Conservation (phyloP, 768 basidiomycete species). For the Pulveroboletus frians region DNA sequence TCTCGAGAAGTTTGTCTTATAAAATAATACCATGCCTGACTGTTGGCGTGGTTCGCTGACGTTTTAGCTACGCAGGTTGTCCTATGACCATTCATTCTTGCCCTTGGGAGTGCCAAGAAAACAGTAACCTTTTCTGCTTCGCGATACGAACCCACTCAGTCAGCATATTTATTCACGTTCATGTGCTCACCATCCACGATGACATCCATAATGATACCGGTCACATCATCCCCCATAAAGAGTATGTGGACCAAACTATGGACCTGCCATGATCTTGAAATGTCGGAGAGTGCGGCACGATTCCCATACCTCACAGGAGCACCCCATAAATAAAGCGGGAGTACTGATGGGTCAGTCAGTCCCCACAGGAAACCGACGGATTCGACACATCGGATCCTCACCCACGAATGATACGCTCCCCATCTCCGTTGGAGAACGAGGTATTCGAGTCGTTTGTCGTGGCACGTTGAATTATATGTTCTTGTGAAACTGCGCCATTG, state of each 20-base stretch:
- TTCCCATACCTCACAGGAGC: not conserved
- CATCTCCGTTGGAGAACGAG: slow-evolving; percentile 64
- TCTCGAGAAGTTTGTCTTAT: no score
- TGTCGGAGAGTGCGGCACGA: slow-evolving; percentile 57
- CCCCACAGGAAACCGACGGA: slow-evolving; percentile 39
- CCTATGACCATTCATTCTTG: slow-evolving; percentile 1
- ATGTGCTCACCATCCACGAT: slow-evolving; percentile 68
- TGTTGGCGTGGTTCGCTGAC: slow-evolving; percentile 7
- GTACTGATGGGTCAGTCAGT: not conserved
- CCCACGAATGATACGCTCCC: slow-evolving; percentile 54
- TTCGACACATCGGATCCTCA: slow-evolving; percentile 41
- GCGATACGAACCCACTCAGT: slow-evolving; percentile 78
- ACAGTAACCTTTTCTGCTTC: slow-evolving; percentile 58
- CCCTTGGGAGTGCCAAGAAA: slow-evolving; percentile 21
- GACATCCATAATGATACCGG: slow-evolving; percentile 70
- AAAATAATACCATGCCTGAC: slow-evolving; percentile 26
- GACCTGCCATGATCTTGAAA: slow-evolving; percentile 69
- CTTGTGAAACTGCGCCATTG: no score
- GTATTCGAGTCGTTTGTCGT: slow-evolving; percentile 55
- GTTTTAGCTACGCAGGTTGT: no score
- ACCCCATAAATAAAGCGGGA: no score
- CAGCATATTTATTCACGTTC: slow-evolving; percentile 79
- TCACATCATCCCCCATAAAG: slow-evolving; percentile 48
- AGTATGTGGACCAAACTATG: slow-evolving; percentile 73
- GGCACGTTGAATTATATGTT: slow-evolving; percentile 30